These are phyloP conservation scores for Talaromyces marneffei DNA, from an alignment of 2,329 filamentous ascomycete genomes.

Conservation along the genomic window DNA sequence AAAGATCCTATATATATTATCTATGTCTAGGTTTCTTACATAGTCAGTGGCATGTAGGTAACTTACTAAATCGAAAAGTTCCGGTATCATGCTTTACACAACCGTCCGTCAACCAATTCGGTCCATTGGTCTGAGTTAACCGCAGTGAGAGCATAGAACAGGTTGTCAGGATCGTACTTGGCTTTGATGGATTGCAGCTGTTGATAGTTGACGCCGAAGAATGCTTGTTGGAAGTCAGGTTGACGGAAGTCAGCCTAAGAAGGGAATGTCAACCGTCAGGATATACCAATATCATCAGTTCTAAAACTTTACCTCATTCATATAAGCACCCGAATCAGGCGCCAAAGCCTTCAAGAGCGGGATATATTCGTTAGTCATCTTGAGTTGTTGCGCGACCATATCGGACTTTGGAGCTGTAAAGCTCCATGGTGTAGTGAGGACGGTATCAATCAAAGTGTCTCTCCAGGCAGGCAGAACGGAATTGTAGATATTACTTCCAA, in stretches of 20 bases:
- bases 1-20: not conserved
- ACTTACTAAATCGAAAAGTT: too few species aligned
- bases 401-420: conserved; percentile 33
- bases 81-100: conserved; percentile 6
- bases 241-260: conserved; percentile 20
- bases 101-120: conserved; percentile 10
- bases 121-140: conserved; percentile 37
- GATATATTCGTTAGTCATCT: conserved; percentile 37
- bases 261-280: not conserved
- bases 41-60: not conserved
- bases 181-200: conserved; percentile 10
- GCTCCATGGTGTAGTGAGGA: conserved; percentile 35
- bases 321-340: conserved; percentile 36
- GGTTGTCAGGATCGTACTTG: conserved; percentile 18
- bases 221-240: conserved; percentile 12
- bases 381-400: conserved; percentile 31
- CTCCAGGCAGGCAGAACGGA: conserved; percentile 39
- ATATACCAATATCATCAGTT: not conserved
- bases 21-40: not conserved
- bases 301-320: conserved; percentile 29
- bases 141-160: conserved; percentile 38
- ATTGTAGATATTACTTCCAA: conserved; percentile 30
- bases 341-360: conserved; percentile 36
- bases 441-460: conserved; percentile 29
- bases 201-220: conserved; percentile 14